Conservation (phyloP, 2,329 filamentous ascomycete species). For the Cladosporium sp. region DNA sequence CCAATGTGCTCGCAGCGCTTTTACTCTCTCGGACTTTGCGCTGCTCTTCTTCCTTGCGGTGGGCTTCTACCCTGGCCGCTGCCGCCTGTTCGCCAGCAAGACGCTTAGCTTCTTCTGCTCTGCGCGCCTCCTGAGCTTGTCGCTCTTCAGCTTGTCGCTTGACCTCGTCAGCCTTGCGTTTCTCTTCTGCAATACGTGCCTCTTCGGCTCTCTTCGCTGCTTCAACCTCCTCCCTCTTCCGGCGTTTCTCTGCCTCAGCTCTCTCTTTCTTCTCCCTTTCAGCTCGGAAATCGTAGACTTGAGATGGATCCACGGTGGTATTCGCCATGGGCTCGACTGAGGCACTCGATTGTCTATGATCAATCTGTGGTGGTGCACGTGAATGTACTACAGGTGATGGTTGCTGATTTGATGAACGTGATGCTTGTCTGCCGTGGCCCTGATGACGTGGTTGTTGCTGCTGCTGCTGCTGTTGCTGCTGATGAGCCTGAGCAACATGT, state of each 20-base stretch:
- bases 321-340: constrained; percentile 31
- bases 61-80: constrained; percentile 16
- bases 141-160: constrained; percentile 24
- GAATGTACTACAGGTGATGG: constrained; percentile 24
- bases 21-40: constrained; percentile 26
- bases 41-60: constrained; percentile 21
- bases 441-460: constrained; percentile 16
- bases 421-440: constrained; percentile 20
- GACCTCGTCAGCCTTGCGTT: constrained; percentile 27
- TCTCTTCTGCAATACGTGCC: constrained; percentile 27
- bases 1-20: constrained; percentile 25
- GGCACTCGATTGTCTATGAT: constrained; percentile 23
- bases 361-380: constrained; percentile 16
- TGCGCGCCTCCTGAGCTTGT: constrained; percentile 18
- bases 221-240: constrained; percentile 28
- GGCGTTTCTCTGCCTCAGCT: constrained; percentile 28
- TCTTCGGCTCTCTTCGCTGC: constrained; percentile 32
- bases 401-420: constrained; percentile 19
- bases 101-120: constrained; percentile 15
- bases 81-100: constrained; percentile 22
- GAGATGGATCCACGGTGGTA: constrained; percentile 49
- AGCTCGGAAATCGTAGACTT: constrained; percentile 52
- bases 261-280: constrained; percentile 42
- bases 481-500: constrained; percentile 27
- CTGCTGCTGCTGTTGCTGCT: constrained; percentile 20